These are phyloP conservation scores for Mycena floridula DNA, from an alignment of 768 basidiomycete species.

Conservation along the genomic window DNA sequence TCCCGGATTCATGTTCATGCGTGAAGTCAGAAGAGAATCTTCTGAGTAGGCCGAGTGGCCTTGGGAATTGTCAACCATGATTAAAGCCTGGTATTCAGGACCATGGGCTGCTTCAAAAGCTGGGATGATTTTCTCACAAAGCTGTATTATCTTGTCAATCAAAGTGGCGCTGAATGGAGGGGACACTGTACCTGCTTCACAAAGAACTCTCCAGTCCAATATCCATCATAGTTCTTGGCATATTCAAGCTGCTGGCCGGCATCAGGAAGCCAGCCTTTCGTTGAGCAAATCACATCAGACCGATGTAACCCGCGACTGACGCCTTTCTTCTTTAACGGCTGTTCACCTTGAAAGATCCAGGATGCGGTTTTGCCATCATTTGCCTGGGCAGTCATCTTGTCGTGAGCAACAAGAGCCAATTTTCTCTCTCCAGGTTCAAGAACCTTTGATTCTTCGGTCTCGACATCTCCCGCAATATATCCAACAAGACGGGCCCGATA, in stretches of 20 bases:
- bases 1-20: constrained; percentile 20
- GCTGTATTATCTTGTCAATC: constrained; percentile 11
- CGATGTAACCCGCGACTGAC: constrained; percentile 24
- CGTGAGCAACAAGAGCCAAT: constrained; percentile 26
- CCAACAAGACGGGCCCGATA: constrained; percentile 12
- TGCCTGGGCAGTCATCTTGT: constrained; percentile 35
- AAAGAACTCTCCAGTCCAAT: constrained; percentile 22
- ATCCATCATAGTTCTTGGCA: too few species aligned
- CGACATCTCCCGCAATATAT: constrained; percentile 13
- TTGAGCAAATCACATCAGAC: constrained; percentile 27
- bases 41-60: constrained; percentile 18
- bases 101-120: constrained; percentile 8
- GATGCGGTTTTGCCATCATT: constrained; percentile 23
- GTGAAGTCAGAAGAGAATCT: constrained; percentile 10
- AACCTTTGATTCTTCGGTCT: constrained; percentile 3
- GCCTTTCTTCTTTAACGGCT: constrained; percentile 24
- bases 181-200: constrained; percentile 20
- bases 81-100: constrained; percentile 8
- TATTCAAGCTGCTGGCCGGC: constrained; percentile 25
- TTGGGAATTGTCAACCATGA: constrained; percentile 19
- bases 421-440: constrained; percentile 16
- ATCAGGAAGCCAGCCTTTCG: constrained; percentile 20
- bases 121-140: constrained; percentile 15
- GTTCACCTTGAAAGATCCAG: constrained; percentile 11
- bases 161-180: background rate